These are phyloP conservation scores for Abortiporus biennis DNA, from an alignment of 1,284 basidiomycete species.

Conservation along the genomic window DNA sequence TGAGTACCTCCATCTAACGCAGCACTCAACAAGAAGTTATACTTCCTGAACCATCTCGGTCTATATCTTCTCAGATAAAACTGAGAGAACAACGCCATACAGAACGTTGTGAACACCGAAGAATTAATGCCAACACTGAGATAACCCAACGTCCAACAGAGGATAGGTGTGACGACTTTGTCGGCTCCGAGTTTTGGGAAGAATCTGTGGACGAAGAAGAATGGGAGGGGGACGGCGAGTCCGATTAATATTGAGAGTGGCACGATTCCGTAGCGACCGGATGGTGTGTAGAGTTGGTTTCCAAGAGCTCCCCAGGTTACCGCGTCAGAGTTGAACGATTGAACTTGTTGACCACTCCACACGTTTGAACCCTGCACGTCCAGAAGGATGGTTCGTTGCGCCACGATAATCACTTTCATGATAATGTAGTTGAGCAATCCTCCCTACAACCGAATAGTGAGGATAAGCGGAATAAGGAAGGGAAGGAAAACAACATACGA, in stretches of 20 bases:
- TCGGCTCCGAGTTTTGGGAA: slow-evolving; percentile 40
- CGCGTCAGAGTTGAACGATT: slow-evolving; percentile 38
- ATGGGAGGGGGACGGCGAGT: slow-evolving; percentile 44
- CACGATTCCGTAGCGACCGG: slow-evolving; percentile 30
- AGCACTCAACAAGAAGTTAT: slow-evolving; percentile 51
- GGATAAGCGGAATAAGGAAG: background rate
- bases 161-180: slow-evolving; percentile 41
- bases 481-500: slow-evolving; percentile 35
- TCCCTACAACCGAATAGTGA: slow-evolving; percentile 10
- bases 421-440: slow-evolving; percentile 23
- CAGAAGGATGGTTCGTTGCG: slow-evolving; percentile 22
- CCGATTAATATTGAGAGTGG: slow-evolving; percentile 46
- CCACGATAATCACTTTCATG: slow-evolving; percentile 21
- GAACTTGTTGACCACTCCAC: slow-evolving; percentile 43
- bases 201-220: slow-evolving; percentile 41
- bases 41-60: slow-evolving; percentile 47
- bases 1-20: slow-evolving; percentile 45
- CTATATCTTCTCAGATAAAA: slow-evolving; percentile 28
- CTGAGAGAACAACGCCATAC: slow-evolving; percentile 45
- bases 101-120: slow-evolving; percentile 34
- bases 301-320: slow-evolving; percentile 54
- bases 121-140: slow-evolving; percentile 46
- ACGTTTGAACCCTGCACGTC: slow-evolving; percentile 35
- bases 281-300: slow-evolving; percentile 23
- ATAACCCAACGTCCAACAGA: slow-evolving; percentile 34